Conservation (phyloP, 331 rosid species). For the Spiraea crenata region DNA sequence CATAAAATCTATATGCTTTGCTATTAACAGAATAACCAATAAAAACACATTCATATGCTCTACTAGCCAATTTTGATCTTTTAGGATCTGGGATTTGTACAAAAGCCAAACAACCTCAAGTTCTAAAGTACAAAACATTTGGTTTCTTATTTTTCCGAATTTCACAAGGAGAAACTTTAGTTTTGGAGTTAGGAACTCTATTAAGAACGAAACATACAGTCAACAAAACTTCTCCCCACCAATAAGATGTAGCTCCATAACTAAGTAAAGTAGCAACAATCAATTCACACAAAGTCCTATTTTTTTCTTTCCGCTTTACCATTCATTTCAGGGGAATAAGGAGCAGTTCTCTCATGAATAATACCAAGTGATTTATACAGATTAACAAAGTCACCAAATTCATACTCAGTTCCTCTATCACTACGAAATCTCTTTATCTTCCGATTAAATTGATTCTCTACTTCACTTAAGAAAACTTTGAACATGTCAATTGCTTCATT, state of each 20-base stretch:
- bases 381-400: not conserved
- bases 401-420: conserved; percentile 1
- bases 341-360: not conserved
- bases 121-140: conserved; percentile 4
- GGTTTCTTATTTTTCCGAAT: conserved; percentile 8
- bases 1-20: not conserved
- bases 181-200: not conserved
- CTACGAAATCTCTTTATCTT: not conserved
- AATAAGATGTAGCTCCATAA: not conserved
- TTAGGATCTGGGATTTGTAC: not conserved
- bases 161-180: conserved; percentile 1
- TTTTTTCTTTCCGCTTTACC: conserved; percentile 15
- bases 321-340: not conserved
- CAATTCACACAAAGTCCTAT: not conserved
- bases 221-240: conserved; percentile 5
- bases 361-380: not conserved
- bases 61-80: not conserved
- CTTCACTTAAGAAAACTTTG: not conserved
- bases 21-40: not conserved
- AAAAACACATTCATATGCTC: conserved; percentile 5
- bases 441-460: not conserved
- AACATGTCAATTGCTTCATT: not conserved
- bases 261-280: not conserved
- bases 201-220: conserved; percentile 2
- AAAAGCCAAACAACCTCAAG: not conserved